Base-by-base conservation (phyloP, 2,329 filamentous ascomycete species). In the Ophiosphaerella korrae region DNA sequence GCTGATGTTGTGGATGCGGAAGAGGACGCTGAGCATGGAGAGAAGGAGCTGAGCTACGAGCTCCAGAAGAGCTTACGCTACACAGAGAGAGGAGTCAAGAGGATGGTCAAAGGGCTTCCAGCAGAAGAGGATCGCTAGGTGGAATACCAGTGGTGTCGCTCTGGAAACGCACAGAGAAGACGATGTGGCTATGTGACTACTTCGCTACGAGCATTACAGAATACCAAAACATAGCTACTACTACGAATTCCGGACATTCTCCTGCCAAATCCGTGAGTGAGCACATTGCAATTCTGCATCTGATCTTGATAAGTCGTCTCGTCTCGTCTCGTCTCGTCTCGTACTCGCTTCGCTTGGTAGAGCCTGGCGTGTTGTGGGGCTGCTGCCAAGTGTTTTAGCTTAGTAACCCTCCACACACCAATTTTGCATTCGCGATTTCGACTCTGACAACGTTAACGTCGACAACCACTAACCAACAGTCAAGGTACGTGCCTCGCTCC, bases 381-480 rank as follows among this genome's bases (percentile, higher is more conserved):
- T 13, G 9, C 7, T 41, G 58, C 58, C 55, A 61, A 57, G 58
- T 50, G 39, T 50, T 53, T 41, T 35, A 38, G 45, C 40, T 37
- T 29, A 35, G 45, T 35, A 29, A 36, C 31, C 26, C 18, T 42
- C 57, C 62, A 63, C 63, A 64, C 57, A 61, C 48, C 54, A 58
- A 68, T 62, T 66, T 66, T 62, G 64, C 59, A 44, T 53, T 41
- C 37, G 37, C 42, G 52, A 58, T 58, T 62, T 49, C 43, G 45
- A 50, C 46, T 45, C 48, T 40, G 29, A 43, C 48, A 62, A 63
- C 57, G 62, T 58, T 52, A 62, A 56, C 65, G 62, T 68, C 66
- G 57, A 68, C 64, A 64, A 60, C 52, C 53, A 65, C 62, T 64
- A 67, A 70, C 69, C 54, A 70, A 60, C 67, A 71, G 69, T 61